Evolutionary conservation across 2,329 filamentous ascomycete species (phyloP), one percentile per base, ranked within the genome.

Genomic region (Cytospora schulzeri): DNA sequence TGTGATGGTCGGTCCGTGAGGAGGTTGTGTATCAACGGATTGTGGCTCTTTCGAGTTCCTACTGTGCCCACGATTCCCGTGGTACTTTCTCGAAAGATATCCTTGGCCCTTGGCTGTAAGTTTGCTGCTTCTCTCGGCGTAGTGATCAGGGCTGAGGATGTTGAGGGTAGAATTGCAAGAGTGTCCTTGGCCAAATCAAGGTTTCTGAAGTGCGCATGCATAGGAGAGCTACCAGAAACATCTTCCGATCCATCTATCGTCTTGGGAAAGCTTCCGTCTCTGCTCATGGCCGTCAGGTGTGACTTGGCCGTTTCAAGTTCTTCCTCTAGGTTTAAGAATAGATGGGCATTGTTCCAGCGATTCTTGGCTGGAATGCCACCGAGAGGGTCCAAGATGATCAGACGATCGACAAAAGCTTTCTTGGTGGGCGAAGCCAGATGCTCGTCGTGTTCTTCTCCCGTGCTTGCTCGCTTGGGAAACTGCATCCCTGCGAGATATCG

Each of bases 301-400:
- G 83, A 76, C 66, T 86, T 82, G 57, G 96, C 89, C 29, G 84
- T 79, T 1, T 85, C 80, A 69, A 91, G 97, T 73, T 99, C 94
- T 73, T 98, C 93, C 73, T 96, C 91, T 63, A 99, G 83, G 71
- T 99, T 99, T 73, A 99, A 86, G 73, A 97, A 98, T 9, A 95
- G 86, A 73, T 95, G 90, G 2, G 90, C 85, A 58, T 83, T 85
- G 76, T 90, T 78, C 53, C 84, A 79, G 69, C 84, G 75, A 74
- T 85, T 78, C 72, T 83, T 77, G 65, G 91, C 82, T 0, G 95
- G 95, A 54, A 93, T 92, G 0, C 93, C 94, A 3, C 95, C 95
- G 0, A 93, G 78, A 0, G 91, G 88, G 74, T 99, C 95, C 8
- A 99, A 82, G 31, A 99, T 80, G 67, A 99, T 96, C 51, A 99